Evolutionary conservation across 768 basidiomycete species (phyloP).

Genomic region (Hortiboletus campestris): DNA sequence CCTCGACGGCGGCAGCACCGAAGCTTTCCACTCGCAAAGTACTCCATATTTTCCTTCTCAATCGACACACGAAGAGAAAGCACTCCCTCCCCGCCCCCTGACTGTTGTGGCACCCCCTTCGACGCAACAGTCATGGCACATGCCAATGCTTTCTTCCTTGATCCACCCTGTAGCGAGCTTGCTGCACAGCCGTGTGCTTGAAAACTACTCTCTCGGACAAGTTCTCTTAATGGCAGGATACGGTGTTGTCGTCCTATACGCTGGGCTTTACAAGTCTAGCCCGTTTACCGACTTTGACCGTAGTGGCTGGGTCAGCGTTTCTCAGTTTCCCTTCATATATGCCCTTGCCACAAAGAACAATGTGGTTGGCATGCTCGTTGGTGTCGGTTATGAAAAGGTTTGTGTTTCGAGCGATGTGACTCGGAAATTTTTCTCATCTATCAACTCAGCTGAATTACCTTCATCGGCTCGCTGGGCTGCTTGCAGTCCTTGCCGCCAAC

Average conservation of each 20-base stretch:
- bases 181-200: slow-evolving; percentile 43
- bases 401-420: not conserved
- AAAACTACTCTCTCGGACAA: slow-evolving; percentile 54
- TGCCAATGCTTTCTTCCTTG: slow-evolving; percentile 39
- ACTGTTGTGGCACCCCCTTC: not conserved
- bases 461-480: slow-evolving; percentile 63
- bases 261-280: slow-evolving; percentile 48
- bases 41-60: not conserved
- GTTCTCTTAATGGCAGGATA: slow-evolving; percentile 46
- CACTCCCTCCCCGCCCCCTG: slow-evolving; percentile 12
- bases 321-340: slow-evolving; percentile 65
- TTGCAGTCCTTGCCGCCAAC: slow-evolving; percentile 55
- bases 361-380: slow-evolving; percentile 53
- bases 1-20: slow-evolving; percentile 16
- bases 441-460: slow-evolving; percentile 62
- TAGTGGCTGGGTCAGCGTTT: slow-evolving; percentile 50
- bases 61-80: slow-evolving; percentile 12
- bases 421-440: not conserved
- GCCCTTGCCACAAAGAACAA: slow-evolving; percentile 72
- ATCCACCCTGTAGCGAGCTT: slow-evolving; percentile 42
- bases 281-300: slow-evolving; percentile 51
- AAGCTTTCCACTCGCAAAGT: slow-evolving; percentile 8
- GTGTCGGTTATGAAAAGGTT: slow-evolving; percentile 69
- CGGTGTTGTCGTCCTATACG: slow-evolving; percentile 42
- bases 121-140: slow-evolving; percentile 26